Conservation (phyloP, 208 protist genomes). For the Trypanosoma theileri region DNA sequence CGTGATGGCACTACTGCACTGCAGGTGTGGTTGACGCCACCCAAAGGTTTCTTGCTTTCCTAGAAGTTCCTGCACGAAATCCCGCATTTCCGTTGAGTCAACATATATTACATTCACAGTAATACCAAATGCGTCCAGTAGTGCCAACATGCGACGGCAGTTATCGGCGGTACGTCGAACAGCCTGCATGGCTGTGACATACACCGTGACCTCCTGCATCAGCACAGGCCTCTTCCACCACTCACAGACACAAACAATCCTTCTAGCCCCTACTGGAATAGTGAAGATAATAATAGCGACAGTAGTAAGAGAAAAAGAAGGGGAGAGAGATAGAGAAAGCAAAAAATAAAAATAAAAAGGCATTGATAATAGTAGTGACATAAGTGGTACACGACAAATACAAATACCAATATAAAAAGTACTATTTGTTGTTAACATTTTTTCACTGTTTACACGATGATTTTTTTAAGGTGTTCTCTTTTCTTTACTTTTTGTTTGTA, state of each 20-base stretch:
- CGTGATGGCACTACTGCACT: not conserved
- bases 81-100: conserved; percentile 18
- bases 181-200: conserved; percentile 21
- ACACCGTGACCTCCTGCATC: conserved; percentile 29
- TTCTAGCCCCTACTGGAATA: not conserved
- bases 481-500: conserved; percentile 1
- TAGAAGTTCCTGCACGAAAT: conserved; percentile 20
- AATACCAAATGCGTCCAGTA: conserved; percentile 30
- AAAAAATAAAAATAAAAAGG: conserved; percentile 7
- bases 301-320: too few relatives aligned
- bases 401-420: conserved; percentile 1
- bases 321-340: not conserved
- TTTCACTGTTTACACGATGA: too few relatives aligned
- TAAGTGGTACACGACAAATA: too few relatives aligned
- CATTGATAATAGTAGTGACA: too few relatives aligned
- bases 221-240: not conserved
- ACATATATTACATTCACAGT: conserved; percentile 12
- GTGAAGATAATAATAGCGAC: not conserved
- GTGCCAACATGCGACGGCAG: conserved; percentile 22
- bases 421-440: not conserved
- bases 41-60: not conserved
- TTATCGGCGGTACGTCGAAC: conserved; percentile 28
- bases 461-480: not conserved
- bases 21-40: not conserved
- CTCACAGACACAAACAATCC: conserved; percentile 12